phyloP scores from a whole-genome alignment of 176 grass and related monocot genomes.

The Aegilops tauschii region DNA sequence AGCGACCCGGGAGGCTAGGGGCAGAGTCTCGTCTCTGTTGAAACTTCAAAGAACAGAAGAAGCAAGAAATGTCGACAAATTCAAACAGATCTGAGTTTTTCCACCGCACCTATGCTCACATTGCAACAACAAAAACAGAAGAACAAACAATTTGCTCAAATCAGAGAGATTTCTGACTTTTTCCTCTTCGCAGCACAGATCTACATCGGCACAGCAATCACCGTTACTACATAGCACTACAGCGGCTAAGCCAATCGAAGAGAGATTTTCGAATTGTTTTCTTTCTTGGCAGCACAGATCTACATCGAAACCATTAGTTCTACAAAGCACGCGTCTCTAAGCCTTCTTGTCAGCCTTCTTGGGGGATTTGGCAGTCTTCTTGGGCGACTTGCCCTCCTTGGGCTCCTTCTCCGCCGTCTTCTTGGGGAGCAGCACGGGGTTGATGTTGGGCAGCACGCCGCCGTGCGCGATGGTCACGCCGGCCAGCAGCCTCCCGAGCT shows the following conservation, averaged over 20 bases:
- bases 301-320: no score
- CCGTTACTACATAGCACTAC: neutral
- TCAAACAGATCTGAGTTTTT: neutral
- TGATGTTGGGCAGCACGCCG: slow-evolving; percentile 58
- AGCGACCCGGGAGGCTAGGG: no score
- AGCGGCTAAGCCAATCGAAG: no score
- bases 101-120: neutral
- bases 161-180: neutral
- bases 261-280: no score
- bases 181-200: neutral
- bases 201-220: neutral
- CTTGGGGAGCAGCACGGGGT: slow-evolving; percentile 60
- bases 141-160: neutral
- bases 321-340: no score
- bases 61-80: no score
- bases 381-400: no score
- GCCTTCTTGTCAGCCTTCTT: no score
- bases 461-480: slow-evolving; percentile 66
- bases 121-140: neutral
- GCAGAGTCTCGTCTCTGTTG: no score
- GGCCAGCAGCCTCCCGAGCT: slow-evolving; percentile 51
- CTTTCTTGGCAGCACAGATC: no score
- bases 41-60: no score
- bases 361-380: no score
- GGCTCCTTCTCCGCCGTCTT: slow-evolving; percentile 36